Evolutionary conservation across 257 asterid species (phyloP).

Genomic region (Buddleja alternifolia): DNA sequence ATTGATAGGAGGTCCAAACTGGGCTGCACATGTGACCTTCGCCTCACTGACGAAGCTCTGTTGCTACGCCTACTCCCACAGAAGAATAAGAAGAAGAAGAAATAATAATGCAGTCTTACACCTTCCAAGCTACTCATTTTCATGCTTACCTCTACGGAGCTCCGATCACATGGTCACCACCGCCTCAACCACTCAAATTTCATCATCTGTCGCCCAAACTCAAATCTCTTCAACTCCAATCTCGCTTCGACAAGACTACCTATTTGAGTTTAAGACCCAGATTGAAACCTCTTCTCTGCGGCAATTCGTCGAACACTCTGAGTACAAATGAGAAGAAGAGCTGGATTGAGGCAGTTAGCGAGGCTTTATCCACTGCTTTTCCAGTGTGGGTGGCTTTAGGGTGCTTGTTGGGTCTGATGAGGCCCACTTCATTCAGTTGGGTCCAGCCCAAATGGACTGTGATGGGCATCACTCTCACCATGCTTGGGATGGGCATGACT

Average conservation of each 20-base stretch:
- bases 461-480: conserved; percentile 82
- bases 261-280: conserved; percentile 11
- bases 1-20: too few species aligned
- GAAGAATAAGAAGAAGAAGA: not conserved
- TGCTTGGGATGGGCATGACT: conserved; percentile 99
- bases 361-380: conserved; percentile 71
- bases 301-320: conserved; percentile 53
- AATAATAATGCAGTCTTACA: conserved; percentile 29
- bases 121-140: conserved; percentile 20
- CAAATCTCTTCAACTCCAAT: conserved; percentile 11
- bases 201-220: conserved; percentile 24
- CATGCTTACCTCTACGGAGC: conserved; percentile 24
- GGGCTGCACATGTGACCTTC: too few species aligned
- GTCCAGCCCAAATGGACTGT: conserved; percentile 80
- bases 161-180: conserved; percentile 25
- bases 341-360: conserved; percentile 64
- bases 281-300: conserved; percentile 38
- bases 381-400: conserved; percentile 91
- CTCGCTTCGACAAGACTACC: conserved; percentile 31
- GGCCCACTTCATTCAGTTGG: conserved; percentile 73
- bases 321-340: conserved; percentile 41
- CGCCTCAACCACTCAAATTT: conserved; percentile 19
- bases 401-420: conserved; percentile 70
- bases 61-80: not conserved
- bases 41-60: not conserved